Conservation (phyloP, 139 green algal species). For the Trebouxia sp. region DNA sequence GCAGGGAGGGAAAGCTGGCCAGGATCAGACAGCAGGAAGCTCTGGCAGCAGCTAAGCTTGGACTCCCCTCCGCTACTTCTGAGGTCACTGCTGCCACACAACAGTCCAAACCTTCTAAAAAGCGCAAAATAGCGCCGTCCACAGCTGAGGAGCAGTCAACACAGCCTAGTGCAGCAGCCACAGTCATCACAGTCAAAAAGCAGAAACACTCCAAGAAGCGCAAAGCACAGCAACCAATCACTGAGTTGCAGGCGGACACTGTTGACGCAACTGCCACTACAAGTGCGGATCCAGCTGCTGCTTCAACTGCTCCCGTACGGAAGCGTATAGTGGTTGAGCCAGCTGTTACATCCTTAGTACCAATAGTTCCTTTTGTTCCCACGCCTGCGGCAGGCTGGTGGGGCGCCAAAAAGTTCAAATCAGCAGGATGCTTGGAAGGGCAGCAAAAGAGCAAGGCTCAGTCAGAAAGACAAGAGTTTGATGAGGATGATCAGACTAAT, state of each 20-base stretch:
- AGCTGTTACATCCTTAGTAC: slow-evolving; percentile 18
- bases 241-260: background rate
- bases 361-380: background rate
- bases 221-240: slow-evolving; percentile 9
- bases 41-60: background rate
- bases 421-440: slow-evolving; percentile 61
- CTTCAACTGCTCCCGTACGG: background rate
- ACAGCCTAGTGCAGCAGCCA: background rate
- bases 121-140: background rate
- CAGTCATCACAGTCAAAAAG: background rate
- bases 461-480: slow-evolving; percentile 52
- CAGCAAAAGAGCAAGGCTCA: slow-evolving; percentile 36
- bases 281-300: background rate
- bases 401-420: slow-evolving; percentile 69
- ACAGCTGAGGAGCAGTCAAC: background rate
- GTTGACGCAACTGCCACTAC: background rate
- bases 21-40: slow-evolving; percentile 70
- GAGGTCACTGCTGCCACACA: slow-evolving; percentile 19
- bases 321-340: slow-evolving; percentile 27
- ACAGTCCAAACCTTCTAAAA: background rate
- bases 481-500: slow-evolving; percentile 66
- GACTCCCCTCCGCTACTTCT: background rate
- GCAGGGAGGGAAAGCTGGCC: slow-evolving; percentile 78
- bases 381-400: slow-evolving; percentile 66
- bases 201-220: background rate